Evolutionary conservation across 192 early-diverging fungal species (phyloP), one percentile per base, ranked within the genome.

Genomic region (Coemansia sp.): DNA sequence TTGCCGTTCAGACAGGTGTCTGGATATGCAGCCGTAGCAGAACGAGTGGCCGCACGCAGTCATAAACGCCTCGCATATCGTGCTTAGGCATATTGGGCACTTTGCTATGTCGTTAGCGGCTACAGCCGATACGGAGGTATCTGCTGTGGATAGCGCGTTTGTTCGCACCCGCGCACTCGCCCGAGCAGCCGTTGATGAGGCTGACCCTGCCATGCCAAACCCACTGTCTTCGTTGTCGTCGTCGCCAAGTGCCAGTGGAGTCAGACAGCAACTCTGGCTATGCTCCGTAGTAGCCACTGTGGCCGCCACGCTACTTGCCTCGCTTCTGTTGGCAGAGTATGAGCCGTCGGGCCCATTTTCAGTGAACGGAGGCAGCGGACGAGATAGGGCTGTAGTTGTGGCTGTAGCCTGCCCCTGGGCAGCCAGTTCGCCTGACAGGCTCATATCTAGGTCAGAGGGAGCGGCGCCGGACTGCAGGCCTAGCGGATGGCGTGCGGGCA

Each of bases 41-140:
- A 91, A 95, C 6, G 91, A 92, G 73, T 95, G 93, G 1, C 93
- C 92, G 75, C 93, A 95, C 23, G 83, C 82, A 2, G 91, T 86
- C 68, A 92, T 86, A 70, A 89, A 93, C 0, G 91, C 90, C 52
- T 92, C 88, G 33, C 75, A 75, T 62, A 95, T 89, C 14, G 83
- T 74, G 36, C 87, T 82, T 25, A 88, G 70, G 59, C 93, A 95
- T 28, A 95, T 92, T 23, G 91, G 89, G 64, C 93, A 84, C 18
- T 34, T 52, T 26, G 60, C 23, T 26, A n/a, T 45, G 9, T 52
- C 59, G 20, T 56, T 37, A 4, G 41, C 57, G 21, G 34, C 45
- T 28, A 37, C 25, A 14, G 43, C 16, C 0, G 31, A 16, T 21
- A 42, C n/a, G 13, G 28, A 12, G 4, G 62, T 8, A 34, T 58